Percentiles rank a stretch among this genome's conserved stretches.
Conservation (phyloP, 2,329 filamentous ascomycete genomes). For the Diaporthe vaccinii region DNA sequence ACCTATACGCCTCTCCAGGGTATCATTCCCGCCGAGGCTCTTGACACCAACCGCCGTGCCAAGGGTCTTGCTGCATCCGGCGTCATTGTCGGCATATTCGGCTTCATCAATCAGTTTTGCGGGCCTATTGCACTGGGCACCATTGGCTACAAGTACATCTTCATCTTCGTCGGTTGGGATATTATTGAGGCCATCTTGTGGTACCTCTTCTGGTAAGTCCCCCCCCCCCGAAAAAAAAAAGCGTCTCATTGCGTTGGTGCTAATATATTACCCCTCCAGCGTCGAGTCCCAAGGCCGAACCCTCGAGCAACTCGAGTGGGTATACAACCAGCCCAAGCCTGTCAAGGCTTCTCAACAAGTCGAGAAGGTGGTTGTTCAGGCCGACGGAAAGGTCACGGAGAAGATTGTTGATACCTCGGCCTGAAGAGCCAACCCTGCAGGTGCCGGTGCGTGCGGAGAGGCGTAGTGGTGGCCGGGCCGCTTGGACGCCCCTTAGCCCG, state of each 20-base stretch:
- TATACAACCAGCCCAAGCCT: slow-evolving; percentile 63
- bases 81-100: slow-evolving; percentile 59
- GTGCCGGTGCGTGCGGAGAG: not conserved
- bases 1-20: slow-evolving; percentile 64
- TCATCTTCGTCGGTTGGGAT: slow-evolving; percentile 64
- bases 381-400: slow-evolving; percentile 60
- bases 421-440: not conserved
- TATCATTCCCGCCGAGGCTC: slow-evolving; percentile 60
- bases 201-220: slow-evolving; percentile 60
- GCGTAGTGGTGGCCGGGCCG: not conserved
- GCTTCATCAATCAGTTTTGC: slow-evolving; percentile 64
- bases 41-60: slow-evolving; percentile 62
- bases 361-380: slow-evolving; percentile 61
- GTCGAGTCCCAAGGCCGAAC: slow-evolving; percentile 65
- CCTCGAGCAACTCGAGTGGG: slow-evolving; percentile 64
- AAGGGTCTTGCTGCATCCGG: slow-evolving; percentile 61
- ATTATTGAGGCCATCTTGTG: slow-evolving; percentile 56
- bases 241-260: not conserved
- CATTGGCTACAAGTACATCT: slow-evolving; percentile 59
- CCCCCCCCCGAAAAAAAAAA: not conserved
- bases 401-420: slow-evolving; percentile 52
- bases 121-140: slow-evolving; percentile 60
- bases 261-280: slow-evolving; percentile 45
- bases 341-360: slow-evolving; percentile 63
- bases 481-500: not conserved